phyloP scores from a whole-genome alignment of 148 eudicot genomes.

The Rhododendron molle region DNA sequence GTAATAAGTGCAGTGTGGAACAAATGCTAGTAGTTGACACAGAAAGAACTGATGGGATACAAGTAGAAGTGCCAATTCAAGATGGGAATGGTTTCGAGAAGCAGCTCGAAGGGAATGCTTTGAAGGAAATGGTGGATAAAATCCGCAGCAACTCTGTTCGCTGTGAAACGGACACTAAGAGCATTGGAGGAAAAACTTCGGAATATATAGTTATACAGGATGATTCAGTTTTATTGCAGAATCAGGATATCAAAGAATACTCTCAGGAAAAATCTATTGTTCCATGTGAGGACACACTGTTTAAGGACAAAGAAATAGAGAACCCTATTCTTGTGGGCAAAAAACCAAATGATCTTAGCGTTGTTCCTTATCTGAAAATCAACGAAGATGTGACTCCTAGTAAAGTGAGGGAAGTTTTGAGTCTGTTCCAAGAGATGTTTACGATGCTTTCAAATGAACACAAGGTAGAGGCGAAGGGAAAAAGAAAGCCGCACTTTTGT shows the following conservation, averaged over 20 bases:
- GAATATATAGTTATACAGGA: background rate
- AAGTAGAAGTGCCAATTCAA: background rate
- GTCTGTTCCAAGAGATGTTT: constrained; percentile 8
- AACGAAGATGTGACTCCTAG: background rate
- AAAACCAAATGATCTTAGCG: background rate
- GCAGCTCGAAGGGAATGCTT: background rate
- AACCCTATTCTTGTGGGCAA: background rate
- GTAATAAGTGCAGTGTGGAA: background rate
- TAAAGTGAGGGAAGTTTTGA: constrained; percentile 23
- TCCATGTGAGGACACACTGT: background rate
- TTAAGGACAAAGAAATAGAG: background rate
- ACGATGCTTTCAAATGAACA: background rate
- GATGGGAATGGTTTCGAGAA: background rate
- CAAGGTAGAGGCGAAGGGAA: background rate
- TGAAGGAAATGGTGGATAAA: background rate
- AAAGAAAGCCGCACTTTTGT: background rate
- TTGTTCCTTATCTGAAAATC: background rate
- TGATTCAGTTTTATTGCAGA: constrained; percentile 3
- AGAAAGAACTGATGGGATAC: background rate
- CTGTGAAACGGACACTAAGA: background rate
- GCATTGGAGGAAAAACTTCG: background rate
- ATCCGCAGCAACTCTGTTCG: background rate
- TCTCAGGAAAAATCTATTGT: background rate
- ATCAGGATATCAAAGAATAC: background rate
- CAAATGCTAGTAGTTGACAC: background rate